Percentiles rank a stretch among this genome's conserved stretches.
phyloP scores from a whole-genome alignment of 495 filamentous ascomycete species.

The Hypoxylon trugodes region DNA sequence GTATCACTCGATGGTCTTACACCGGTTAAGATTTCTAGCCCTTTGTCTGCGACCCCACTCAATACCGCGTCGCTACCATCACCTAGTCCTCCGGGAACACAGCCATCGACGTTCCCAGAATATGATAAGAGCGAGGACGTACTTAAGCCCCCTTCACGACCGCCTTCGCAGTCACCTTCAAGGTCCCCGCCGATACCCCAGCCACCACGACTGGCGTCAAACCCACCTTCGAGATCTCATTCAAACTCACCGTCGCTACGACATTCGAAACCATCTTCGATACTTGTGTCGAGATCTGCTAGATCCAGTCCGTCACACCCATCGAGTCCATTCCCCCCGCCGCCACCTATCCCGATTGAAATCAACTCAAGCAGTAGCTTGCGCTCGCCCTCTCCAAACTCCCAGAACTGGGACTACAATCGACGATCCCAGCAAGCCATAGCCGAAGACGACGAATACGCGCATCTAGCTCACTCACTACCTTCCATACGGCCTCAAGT shows the following conservation, averaged over 20 bases:
- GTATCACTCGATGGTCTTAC: slow-evolving; percentile 39
- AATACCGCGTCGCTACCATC: slow-evolving; percentile 16
- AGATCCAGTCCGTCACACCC: slow-evolving; percentile 36
- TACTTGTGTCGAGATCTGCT: slow-evolving; percentile 21
- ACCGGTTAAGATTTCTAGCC: slow-evolving; percentile 38
- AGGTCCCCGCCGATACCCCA: too few relatives aligned
- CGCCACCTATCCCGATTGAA: slow-evolving; percentile 43
- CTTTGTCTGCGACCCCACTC: slow-evolving; percentile 27
- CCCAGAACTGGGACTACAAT: slow-evolving; percentile 39
- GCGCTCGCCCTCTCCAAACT: slow-evolving; percentile 23
- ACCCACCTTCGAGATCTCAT: slow-evolving; percentile 9
- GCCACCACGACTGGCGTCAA: too few relatives aligned
- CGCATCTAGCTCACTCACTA: slow-evolving; percentile 18
- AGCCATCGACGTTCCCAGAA: slow-evolving; percentile 9
- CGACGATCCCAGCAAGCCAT: slow-evolving; percentile 25
- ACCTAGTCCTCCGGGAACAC: slow-evolving; percentile 13
- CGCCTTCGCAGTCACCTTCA: slow-evolving; percentile 9
- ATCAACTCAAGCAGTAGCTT: slow-evolving; percentile 35
- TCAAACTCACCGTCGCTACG: slow-evolving; percentile 24
- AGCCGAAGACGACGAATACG: slow-evolving; percentile 27
- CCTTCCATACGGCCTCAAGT: slow-evolving; percentile 37
- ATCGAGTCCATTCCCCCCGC: slow-evolving; percentile 39
- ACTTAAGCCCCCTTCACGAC: slow-evolving; percentile 11
- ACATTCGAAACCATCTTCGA: slow-evolving; percentile 33
- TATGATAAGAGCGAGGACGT: slow-evolving; percentile 8